Conservation (phyloP, 495 filamentous ascomycete genomes). For the Antarctomyces pellizariae region DNA sequence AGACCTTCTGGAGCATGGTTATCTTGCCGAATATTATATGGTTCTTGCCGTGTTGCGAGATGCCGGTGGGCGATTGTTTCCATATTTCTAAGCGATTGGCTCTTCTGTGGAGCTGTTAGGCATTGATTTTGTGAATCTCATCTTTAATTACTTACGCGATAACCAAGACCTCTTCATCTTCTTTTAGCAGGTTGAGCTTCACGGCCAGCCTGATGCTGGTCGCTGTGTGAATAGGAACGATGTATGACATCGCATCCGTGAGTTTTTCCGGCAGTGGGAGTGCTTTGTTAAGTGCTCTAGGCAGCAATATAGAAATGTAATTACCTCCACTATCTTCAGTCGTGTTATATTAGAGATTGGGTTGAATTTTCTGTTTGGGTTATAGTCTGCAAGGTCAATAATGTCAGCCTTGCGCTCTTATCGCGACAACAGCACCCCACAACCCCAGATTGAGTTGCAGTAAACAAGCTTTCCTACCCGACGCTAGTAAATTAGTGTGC, state of each 20-base stretch:
- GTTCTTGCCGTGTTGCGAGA: conserved; percentile 33
- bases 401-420: too few species aligned
- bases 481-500: too few species aligned
- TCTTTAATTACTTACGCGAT: conserved; percentile 41
- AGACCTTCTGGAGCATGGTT: conserved; percentile 62
- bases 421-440: too few species aligned
- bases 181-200: conserved; percentile 46
- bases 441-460: too few species aligned
- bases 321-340: too few species aligned
- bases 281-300: too few species aligned
- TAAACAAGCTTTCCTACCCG: too few species aligned
- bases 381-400: too few species aligned
- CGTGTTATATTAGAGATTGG: too few species aligned
- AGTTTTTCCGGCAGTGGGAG: too few species aligned
- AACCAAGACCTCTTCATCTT: conserved; percentile 59
- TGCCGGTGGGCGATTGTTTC: conserved; percentile 17
- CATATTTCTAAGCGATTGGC: conserved; percentile 82
- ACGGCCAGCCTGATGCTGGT: conserved; percentile 77
- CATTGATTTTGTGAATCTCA: conserved; percentile 3
- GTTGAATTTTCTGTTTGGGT: too few species aligned
- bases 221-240: conserved; percentile 80
- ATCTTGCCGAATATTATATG: conserved; percentile 75
- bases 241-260: conserved; percentile 81
- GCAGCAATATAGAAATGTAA: too few species aligned
- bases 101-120: conserved; percentile 32